Conservation (phyloP, 345 rosid species). For the Theobroma cacao region DNA sequence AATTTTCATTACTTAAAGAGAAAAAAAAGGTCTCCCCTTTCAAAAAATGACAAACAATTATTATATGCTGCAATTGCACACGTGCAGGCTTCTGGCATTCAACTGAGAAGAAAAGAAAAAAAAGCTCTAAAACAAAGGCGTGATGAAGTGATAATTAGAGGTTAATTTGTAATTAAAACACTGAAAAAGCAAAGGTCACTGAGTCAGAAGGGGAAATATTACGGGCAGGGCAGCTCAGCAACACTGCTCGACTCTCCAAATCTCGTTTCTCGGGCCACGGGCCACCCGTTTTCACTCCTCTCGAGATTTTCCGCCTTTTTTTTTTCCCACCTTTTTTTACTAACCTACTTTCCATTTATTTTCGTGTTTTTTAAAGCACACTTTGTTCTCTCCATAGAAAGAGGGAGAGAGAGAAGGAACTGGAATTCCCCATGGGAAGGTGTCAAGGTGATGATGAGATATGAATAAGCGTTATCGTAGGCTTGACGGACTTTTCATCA, state of each 20-base stretch:
- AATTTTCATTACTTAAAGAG: no score
- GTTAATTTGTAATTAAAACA: neutral
- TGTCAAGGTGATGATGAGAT: constrained; percentile 14
- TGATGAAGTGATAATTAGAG: neutral
- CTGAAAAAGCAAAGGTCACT: neutral
- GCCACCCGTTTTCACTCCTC: constrained; percentile 18
- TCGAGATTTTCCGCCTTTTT: constrained; percentile 12
- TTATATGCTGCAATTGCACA: no score
- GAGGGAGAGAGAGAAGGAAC: neutral
- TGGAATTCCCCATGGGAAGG: constrained; percentile 7
- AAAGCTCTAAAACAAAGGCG: neutral
- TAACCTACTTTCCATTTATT: neutral
- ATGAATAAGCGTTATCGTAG: constrained; percentile 8
- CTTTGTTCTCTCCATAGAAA: neutral
- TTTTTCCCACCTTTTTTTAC: neutral
- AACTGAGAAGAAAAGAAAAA: neutral
- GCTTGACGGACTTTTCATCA: constrained; percentile 13
- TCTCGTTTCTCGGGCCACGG: constrained; percentile 23
- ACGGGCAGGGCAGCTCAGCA: neutral
- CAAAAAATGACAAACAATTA: no score
- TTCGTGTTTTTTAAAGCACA: neutral
- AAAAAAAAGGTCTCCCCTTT: no score
- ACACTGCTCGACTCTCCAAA: neutral
- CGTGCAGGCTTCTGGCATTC: no score
- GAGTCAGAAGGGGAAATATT: neutral